phyloP scores from a whole-genome alignment of 768 basidiomycete species.

The Mycena haematopus region DNA sequence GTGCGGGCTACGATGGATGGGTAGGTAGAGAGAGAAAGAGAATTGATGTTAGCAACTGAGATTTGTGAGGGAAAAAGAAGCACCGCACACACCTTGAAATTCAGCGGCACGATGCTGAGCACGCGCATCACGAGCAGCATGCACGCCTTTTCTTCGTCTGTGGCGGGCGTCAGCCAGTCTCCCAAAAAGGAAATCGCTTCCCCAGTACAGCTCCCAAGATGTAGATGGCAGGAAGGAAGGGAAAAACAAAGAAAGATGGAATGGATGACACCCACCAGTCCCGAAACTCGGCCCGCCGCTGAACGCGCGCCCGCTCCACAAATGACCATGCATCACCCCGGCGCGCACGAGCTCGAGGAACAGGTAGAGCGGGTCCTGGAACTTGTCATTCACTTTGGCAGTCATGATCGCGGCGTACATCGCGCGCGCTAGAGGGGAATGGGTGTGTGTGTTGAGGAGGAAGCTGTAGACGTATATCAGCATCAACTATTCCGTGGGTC shows the following conservation, averaged over 20 bases:
- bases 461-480: conserved; percentile 59
- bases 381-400: conserved; percentile 93
- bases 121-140: conserved; percentile 98
- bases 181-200: background rate
- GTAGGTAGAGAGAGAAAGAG: background rate
- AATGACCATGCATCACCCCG: conserved; percentile 94
- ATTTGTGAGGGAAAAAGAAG: background rate
- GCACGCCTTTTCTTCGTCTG: conserved; percentile 92
- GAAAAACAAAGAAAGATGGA: too few relatives aligned
- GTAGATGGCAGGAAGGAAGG: background rate
- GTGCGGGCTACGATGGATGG: conserved; percentile 65
- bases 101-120: conserved; percentile 92
- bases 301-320: conserved; percentile 87
- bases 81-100: conserved; percentile 77
- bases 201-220: too few relatives aligned
- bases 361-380: conserved; percentile 95
- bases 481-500: too few relatives aligned
- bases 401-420: conserved; percentile 83
- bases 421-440: conserved; percentile 89
- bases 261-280: conserved; percentile 59
- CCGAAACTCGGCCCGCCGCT: conserved; percentile 97
- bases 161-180: conserved; percentile 20
- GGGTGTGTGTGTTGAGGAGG: conserved; percentile 85
- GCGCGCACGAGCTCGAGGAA: conserved; percentile 95
- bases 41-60: background rate